Evolutionary conservation across 768 basidiomycete genomes (phyloP), one percentile per base, ranked within the genome.

Genomic region (Russula abietina): DNA sequence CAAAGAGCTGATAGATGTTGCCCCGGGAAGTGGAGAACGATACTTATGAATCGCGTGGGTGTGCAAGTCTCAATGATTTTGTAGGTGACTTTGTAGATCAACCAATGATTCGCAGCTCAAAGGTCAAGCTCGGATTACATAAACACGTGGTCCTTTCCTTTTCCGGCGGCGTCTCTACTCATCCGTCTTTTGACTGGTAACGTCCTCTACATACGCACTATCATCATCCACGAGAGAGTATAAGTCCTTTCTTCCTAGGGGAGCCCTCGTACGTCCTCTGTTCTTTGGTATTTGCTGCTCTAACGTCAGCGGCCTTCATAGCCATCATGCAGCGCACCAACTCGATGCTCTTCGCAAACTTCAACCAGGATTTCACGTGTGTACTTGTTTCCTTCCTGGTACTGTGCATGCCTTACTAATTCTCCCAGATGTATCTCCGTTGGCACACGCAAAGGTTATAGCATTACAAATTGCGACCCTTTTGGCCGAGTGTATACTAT

Each of bases 281-380:
- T 17, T 46, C 8, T 49, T 11, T 3, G 9, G 22, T 11, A 19
- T 53, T 54, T 28, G 26, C 50, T 24, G 12, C 28, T 39, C 24
- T 53, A 12, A 38, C 41, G 3, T 43, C 39, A 22, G 17, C 49
- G 10, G 33, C 48, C 36, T 10, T 32, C 39, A 48, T 22, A 32
- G 28, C 26, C 33, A 49, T 11, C 58, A 67, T 67, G 66, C 66
- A 67, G 43, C 66, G 66, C 50, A 67, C 73, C 54, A 78, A 79
- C 49, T 74, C 77, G 41, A 83, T 84, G 87, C 77, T 93, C 48
- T 93, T 91, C 68, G 91, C 91, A 53, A 96, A 94, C 77, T 98
- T 98, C 80, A 98, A 98, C 75, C 96, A 98, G 71, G 95, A 98
- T 73, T 95, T 93, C 74, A 93, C 93, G 86, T 94, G 74, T 60